Percentiles rank a stretch among this genome's conserved stretches.
These are phyloP conservation scores for Penicillium hesseltinei DNA, from an alignment of 2,329 filamentous ascomycete genomes.

Conservation along the genomic window DNA sequence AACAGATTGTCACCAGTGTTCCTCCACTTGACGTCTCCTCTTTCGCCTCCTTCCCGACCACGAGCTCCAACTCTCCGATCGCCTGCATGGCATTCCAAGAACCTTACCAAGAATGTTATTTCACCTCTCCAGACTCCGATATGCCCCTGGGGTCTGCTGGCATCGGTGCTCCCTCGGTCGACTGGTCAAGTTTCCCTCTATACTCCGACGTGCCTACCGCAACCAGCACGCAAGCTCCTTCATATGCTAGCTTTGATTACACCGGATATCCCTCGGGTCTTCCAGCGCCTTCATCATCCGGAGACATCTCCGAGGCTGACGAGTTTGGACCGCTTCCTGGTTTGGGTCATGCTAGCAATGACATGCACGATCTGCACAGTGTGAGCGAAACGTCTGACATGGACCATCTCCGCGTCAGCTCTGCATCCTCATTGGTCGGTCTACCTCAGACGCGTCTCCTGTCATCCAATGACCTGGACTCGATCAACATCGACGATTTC, in stretches of 20 bases:
- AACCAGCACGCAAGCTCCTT: constrained; percentile 46
- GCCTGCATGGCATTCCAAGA: constrained; percentile 39
- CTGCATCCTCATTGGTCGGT: constrained; percentile 44
- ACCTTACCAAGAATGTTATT: constrained; percentile 41
- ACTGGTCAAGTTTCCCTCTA: constrained; percentile 50
- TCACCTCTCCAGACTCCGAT: constrained; percentile 46
- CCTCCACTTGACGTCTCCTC: constrained; percentile 40
- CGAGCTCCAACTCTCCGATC: constrained; percentile 33
- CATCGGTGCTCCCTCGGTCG: constrained; percentile 44
- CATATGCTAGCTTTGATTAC: constrained; percentile 48
- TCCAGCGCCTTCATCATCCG: constrained; percentile 47
- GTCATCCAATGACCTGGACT: constrained; percentile 41
- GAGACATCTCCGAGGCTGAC: constrained; percentile 50
- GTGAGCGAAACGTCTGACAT: constrained; percentile 43
- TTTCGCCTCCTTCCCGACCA: constrained; percentile 37
- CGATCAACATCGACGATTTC: constrained; percentile 46
- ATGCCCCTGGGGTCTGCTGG: constrained; percentile 38
- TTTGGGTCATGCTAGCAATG: constrained; percentile 30
- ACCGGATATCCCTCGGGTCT: constrained; percentile 40
- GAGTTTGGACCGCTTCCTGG: constrained; percentile 41
- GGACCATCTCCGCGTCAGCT: constrained; percentile 43
- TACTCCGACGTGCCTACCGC: constrained; percentile 39
- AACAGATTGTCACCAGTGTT: constrained; percentile 36
- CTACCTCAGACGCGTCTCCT: constrained; percentile 43
- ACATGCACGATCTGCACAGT: constrained; percentile 40